These are phyloP conservation scores for Microsporum canis DNA, from an alignment of 2,329 filamentous ascomycete genomes.

Conservation along the genomic window DNA sequence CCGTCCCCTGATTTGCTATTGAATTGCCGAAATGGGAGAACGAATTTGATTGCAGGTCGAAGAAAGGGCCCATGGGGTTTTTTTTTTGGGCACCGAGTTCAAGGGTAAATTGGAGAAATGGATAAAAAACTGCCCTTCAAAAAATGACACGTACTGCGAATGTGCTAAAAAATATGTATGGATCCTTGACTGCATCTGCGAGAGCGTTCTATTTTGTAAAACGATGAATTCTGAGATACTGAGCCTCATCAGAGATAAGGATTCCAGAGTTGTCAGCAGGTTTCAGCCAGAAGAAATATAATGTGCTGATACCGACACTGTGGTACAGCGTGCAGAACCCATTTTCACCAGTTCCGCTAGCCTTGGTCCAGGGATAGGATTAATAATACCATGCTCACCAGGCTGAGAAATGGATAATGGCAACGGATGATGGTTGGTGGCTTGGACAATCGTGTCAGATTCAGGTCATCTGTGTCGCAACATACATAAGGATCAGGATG, in stretches of 20 bases:
- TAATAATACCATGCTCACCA: not conserved
- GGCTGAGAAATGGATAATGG: not conserved
- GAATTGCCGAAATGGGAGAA: slow-evolving; percentile 2
- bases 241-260: not conserved
- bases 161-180: not conserved
- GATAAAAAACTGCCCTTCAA: not conserved
- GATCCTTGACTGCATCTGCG: not conserved
- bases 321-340: not conserved
- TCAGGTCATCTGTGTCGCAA: not conserved
- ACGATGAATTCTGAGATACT: not conserved
- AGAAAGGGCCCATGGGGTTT: not conserved
- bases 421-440: not conserved
- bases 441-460: not conserved
- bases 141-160: not conserved
- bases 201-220: not conserved
- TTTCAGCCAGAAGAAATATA: not conserved
- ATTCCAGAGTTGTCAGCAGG: not conserved
- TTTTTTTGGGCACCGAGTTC: not conserved
- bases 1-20: not conserved
- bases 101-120: not conserved
- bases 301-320: not conserved
- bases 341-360: not conserved
- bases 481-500: not conserved
- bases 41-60: not conserved
- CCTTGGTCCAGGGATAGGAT: not conserved